Conservation (phyloP, 768 basidiomycete species). For the Tylopilus balloui region DNA sequence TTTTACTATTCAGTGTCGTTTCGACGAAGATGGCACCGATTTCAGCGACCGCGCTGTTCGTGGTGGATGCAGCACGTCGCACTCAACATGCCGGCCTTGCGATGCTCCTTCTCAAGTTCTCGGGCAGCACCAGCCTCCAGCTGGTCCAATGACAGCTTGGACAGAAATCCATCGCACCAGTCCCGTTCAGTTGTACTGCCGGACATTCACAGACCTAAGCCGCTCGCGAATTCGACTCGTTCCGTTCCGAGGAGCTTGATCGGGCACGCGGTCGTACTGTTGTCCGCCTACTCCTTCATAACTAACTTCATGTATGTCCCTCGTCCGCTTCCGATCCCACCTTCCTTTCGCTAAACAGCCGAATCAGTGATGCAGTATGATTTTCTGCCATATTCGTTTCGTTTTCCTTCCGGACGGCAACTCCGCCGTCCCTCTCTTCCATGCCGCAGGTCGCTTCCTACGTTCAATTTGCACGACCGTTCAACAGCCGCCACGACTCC, state of each 20-base stretch:
- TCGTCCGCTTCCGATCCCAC: background rate
- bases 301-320: slow-evolving; percentile 66
- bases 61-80: too few species aligned
- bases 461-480: slow-evolving; percentile 61
- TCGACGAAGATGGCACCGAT: too few species aligned
- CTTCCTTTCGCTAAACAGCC: background rate
- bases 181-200: too few species aligned
- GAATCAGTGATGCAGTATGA: slow-evolving; percentile 56
- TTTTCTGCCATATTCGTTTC: slow-evolving; percentile 81
- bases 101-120: too few species aligned
- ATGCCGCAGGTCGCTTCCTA: background rate
- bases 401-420: slow-evolving; percentile 88
- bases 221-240: slow-evolving; percentile 17
- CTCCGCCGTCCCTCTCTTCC: slow-evolving; percentile 24
- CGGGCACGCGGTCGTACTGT: slow-evolving; percentile 41
- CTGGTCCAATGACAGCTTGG: too few species aligned
- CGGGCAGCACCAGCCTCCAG: too few species aligned
- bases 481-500: slow-evolving; percentile 48
- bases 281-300: slow-evolving; percentile 72
- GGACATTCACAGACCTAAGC: too few species aligned
- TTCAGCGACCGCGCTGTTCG: too few species aligned
- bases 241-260: slow-evolving; percentile 20
- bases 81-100: too few species aligned
- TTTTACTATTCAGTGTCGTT: too few species aligned
- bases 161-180: too few species aligned